Evolutionary conservation across 306 rosid species (phyloP), one percentile per base, ranked within the genome.

Genomic region (Ceratonia siliqua): DNA sequence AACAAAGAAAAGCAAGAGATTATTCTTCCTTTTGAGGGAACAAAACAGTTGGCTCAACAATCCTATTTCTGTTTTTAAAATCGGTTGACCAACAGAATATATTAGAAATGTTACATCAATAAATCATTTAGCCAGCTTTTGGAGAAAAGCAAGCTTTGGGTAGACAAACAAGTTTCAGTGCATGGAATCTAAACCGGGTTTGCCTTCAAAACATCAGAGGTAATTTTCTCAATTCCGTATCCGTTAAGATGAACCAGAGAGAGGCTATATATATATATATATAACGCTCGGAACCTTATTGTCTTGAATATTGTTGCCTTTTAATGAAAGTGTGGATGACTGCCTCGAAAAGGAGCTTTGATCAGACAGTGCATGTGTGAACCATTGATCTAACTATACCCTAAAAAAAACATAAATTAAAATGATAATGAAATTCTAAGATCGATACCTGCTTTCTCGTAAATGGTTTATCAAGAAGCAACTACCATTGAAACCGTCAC

Each of bases 301-400:
- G 74, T 71, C 74, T 75, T 70, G 84, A 70, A 81, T 69, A 79
- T 62, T 79, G 88, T 79, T 85, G 82, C 90, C 84, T 82, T 85
- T 79, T 80, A 86, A 88, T 79, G 74, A 53, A 72, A 76, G 52
- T 73, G 73, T 79, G 72, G 61, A 67, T 72, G 73, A 70, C 41
- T 79, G 90, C 96, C 97, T 92, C 91, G 91, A 83, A 90, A 92
- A 90, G 77, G 89, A 88, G 85, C 94, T 85, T 64, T 74, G 39
- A 76, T 83, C 97, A 88, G 90, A 86, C 77, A 85, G 8, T 84
- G 94, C 98, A 92, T 88, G 96, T 88, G 98, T 87, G 59, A 72
- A 82, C 82, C 93, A 86, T 79, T 79, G 57, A 36, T 62, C 2
- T 61, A 33, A 17, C 43, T 27, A 33, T 42, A 24, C 15, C 35